Evolutionary conservation across 164 flowering plant genomes (phyloP).

Genomic region (Umbellularia californica): DNA sequence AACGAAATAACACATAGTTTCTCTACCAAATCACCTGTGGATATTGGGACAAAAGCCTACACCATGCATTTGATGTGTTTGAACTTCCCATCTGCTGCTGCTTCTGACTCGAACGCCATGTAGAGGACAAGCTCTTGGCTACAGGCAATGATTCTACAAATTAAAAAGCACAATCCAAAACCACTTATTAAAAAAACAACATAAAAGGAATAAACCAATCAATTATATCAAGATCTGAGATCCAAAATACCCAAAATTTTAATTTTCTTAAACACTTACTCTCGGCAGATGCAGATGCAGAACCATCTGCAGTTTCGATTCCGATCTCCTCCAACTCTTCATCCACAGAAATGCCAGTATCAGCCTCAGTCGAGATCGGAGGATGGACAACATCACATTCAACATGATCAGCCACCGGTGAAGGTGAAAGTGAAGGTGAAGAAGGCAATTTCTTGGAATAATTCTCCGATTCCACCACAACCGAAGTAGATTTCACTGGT

Average conservation of each 20-base stretch:
- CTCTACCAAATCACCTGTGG: constrained; percentile 35
- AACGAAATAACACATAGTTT: not conserved
- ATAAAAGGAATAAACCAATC: not conserved
- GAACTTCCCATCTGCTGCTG: constrained; percentile 9
- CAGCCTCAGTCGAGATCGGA: constrained; percentile 20
- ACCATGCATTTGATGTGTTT: constrained; percentile 44
- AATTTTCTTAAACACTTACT: too few species aligned
- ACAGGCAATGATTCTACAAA: constrained; percentile 33
- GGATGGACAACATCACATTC: constrained; percentile 37
- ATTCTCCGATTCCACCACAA: constrained; percentile 34
- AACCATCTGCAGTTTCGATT: not conserved
- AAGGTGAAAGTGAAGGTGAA: too few species aligned
- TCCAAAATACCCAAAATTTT: not conserved
- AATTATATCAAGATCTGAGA: not conserved
- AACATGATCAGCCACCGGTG: constrained; percentile 32
- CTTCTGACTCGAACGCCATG: constrained; percentile 42
- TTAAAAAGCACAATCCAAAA: not conserved
- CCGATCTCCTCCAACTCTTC: constrained; percentile 14
- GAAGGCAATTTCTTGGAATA: constrained; percentile 36
- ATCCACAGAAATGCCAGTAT: not conserved
- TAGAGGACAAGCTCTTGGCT: constrained; percentile 36
- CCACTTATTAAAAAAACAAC: not conserved
- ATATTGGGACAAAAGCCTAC: constrained; percentile 60
- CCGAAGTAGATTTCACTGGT: constrained; percentile 35
- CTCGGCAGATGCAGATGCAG: constrained; percentile 23